Evolutionary conservation across 768 basidiomycete genomes (phyloP), one percentile per base, ranked within the genome.

Genomic region (Boletales sp.): DNA sequence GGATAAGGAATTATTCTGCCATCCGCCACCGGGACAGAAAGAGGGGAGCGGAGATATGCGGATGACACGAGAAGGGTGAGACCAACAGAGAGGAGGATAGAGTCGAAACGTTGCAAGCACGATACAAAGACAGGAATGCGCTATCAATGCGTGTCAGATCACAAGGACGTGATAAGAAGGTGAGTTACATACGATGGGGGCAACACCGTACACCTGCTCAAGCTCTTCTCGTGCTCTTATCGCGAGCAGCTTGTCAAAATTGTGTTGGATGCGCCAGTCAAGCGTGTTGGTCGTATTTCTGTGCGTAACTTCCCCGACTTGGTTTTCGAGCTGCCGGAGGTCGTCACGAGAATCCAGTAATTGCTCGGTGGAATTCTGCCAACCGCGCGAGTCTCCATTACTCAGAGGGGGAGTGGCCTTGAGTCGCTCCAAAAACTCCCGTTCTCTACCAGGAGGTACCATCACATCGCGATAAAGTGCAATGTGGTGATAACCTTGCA

Each of bases 191-290:
- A 90, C 87, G 41, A 92, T 82, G 35, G 86, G 74, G 3, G 90
- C 86, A n/a, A 87, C 66, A 2, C 90, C 90, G 59, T 89, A 91
- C 6, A 90, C 75, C 43, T 82, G 81, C 62, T 91, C 90, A 35
- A 93, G 67, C 51, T 92, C 90, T 61, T 87, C 84, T 37, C 89
- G 72, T 17, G 73, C 75, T 58, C 83, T 84, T 46, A 88, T 64
- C 2, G 74, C 71, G 36, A 88, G 63, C 19, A 92, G 67, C 61
- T 80, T 73, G 25, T 88, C 83, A 32, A 91, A 69, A 62, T 90
- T 86, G 37, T 74, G 70, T 51, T 88, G 83, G 31, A 87, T 74
- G 49, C 78, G 80, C 34, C 57, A 41, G 48, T 67, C 50, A 13
- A 75, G 54, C 3, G 57, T 47, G 15, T 36, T 45, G 30, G 50